Evolutionary conservation across 108 stramenopile genomes (phyloP), one percentile per base, ranked within the genome.

Genomic region (Schizochytrium sp.): DNA sequence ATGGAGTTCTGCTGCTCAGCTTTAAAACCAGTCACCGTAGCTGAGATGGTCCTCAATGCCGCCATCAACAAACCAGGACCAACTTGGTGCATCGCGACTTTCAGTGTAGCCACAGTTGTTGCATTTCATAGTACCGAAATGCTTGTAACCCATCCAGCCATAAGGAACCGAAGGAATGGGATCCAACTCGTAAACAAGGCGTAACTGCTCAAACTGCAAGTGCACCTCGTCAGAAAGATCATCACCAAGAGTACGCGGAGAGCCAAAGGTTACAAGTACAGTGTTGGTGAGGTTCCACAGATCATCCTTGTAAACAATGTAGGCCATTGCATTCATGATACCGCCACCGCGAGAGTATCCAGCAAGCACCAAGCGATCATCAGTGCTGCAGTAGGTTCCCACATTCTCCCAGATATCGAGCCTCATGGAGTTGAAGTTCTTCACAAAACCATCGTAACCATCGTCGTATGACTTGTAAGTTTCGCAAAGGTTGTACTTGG

Each of bases 111-210:
- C 59, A n/a, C 59, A 60, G 76, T 83, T 55, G 10, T 5, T 7
- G 76, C 40, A 38, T 38, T 55, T 49, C 28, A 38, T 83, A 5
- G 76, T 83, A n/a, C 76, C 76, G 40, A 55, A 83, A 53, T 83
- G 76, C 76, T 83, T 83, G 76, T 55, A 83, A 53, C 76, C 76
- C 76, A 49, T 55, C 76, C 76, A 83, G 76, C 53, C 76, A 53
- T 83, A 83, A 5, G 76, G 76, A 3, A 83, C 8, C 10, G 50
- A 55, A 0, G 76, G 76, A 46, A 83, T 53, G 10, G 55, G 0
- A 2, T 83, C 76, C 50, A 38, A 47, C n/a, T 83, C 47, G 28
- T 55, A 7, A 8, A 83, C 53, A 49, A 83, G 38, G 15, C 76
- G 76, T 10, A 55, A 40, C 76, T 83, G 76, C 17, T 10, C 28